Evolutionary conservation across 495 filamentous ascomycete species (phyloP).

Genomic region (Penicillium coprophilum): DNA sequence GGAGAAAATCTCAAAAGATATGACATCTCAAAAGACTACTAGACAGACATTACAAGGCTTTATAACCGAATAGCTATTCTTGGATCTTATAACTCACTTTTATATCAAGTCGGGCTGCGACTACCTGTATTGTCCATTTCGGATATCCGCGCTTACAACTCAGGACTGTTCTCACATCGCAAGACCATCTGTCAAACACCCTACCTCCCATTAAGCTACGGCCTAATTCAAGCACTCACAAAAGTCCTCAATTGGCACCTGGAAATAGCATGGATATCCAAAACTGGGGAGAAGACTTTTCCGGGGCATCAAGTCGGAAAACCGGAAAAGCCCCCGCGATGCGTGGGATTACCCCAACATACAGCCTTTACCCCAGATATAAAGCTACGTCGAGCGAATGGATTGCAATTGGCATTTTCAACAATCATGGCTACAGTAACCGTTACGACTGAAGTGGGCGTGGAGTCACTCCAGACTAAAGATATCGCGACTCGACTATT

Average conservation of each 20-base stretch:
- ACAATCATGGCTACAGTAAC: slow-evolving; percentile 21
- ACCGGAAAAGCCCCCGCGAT: slow-evolving; percentile 11
- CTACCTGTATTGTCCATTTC: neutral
- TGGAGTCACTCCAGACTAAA: slow-evolving; percentile 10
- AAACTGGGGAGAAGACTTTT: slow-evolving; percentile 4
- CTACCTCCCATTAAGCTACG: neutral
- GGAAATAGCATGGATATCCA: neutral
- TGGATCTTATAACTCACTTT: no score
- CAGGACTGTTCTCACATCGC: neutral
- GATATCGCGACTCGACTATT: slow-evolving; percentile 28
- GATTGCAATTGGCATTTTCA: neutral
- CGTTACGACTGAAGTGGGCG: slow-evolving; percentile 13
- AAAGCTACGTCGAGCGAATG: slow-evolving; percentile 2
- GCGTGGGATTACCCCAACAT: slow-evolving; percentile 9
- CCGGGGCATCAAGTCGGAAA: slow-evolving; percentile 12
- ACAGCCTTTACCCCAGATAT: slow-evolving; percentile 7
- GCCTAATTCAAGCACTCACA: neutral
- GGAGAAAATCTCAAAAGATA: no score
- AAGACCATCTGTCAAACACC: neutral
- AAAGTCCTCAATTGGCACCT: no score
- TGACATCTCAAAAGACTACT: no score
- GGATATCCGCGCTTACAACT: neutral
- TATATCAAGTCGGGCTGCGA: no score
- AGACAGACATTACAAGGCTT: no score
- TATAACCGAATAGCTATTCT: no score